These are phyloP conservation scores for Fusarium sp. DNA, from an alignment of 2,329 filamentous ascomycete genomes.

Conservation along the genomic window DNA sequence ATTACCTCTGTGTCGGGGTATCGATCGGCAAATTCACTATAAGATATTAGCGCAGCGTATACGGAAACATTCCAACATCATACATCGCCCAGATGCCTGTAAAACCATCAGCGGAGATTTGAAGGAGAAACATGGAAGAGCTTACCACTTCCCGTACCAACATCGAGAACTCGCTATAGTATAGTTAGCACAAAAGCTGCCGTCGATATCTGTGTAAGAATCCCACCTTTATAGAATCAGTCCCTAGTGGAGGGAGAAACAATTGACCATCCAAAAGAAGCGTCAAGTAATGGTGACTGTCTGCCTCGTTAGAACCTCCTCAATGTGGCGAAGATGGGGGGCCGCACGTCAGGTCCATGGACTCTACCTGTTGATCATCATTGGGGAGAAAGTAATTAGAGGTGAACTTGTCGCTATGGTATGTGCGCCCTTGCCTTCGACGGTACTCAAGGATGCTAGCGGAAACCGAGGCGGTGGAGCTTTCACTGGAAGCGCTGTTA, in stretches of 20 bases:
- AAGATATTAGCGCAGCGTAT: rapidly evolving
- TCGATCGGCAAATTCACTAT: constrained; percentile 8
- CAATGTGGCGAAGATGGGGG: rapidly evolving
- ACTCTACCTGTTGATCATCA: constrained; percentile 2
- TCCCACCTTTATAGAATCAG: background rate
- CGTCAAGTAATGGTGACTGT: constrained; percentile 7
- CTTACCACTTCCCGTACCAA: constrained; percentile 10
- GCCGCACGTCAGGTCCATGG: constrained; percentile 5
- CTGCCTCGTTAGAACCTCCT: rapidly evolving
- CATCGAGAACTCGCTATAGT: background rate
- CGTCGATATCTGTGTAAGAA: rapidly evolving
- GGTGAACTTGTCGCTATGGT: constrained; percentile 13
- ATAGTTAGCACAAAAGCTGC: rapidly evolving
- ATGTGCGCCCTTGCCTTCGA: constrained; percentile 1
- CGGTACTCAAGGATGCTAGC: constrained; percentile 6
- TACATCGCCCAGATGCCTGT: constrained; percentile 3
- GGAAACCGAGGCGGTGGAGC: constrained; percentile 10
- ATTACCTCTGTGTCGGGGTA: constrained; percentile 1
- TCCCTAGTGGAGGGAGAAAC: background rate
- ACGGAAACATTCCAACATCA: rapidly evolving
- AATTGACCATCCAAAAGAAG: constrained; percentile 7
- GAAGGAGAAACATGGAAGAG: rapidly evolving
- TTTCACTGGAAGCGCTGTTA: background rate
- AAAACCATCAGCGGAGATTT: rapidly evolving
- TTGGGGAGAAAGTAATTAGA: constrained; percentile 9